These are phyloP conservation scores for Moniliophthora roreri DNA, from an alignment of 1,284 basidiomycete genomes.

Conservation along the genomic window DNA sequence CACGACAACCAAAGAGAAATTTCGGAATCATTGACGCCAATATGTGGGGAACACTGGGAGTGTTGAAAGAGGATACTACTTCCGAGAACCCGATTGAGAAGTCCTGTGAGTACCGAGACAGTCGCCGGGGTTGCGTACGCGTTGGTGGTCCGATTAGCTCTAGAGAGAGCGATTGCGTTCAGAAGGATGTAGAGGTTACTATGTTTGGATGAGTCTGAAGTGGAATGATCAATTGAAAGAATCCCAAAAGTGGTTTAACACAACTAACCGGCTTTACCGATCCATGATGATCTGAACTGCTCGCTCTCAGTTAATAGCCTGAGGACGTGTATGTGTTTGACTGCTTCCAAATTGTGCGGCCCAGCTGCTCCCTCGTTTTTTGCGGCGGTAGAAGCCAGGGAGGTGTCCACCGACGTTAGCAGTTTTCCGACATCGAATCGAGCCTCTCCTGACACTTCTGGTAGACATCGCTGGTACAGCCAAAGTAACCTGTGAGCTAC, in stretches of 20 bases:
- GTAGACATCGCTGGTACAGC: constrained; percentile 81
- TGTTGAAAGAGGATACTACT: constrained; percentile 83
- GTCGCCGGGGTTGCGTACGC: constrained; percentile 41
- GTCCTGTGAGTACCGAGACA: constrained; percentile 50
- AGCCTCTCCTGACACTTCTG: constrained; percentile 72
- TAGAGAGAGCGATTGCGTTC: constrained; percentile 54
- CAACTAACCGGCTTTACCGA: constrained; percentile 62
- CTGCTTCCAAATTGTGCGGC: constrained; percentile 49
- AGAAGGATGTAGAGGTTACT: constrained; percentile 71
- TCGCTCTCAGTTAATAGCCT: constrained; percentile 70
- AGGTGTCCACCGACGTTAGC: constrained; percentile 35
- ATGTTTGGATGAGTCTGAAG: constrained; percentile 41
- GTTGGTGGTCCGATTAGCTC: constrained; percentile 6
- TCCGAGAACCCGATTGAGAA: constrained; percentile 65
- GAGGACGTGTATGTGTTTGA: constrained; percentile 79
- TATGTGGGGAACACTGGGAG: constrained; percentile 48
- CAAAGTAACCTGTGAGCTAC: constrained; percentile 78
- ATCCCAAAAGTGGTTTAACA: not conserved
- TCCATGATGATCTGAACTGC: constrained; percentile 67
- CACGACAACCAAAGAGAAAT: constrained; percentile 75
- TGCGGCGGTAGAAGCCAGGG: constrained; percentile 15
- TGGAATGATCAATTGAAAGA: not conserved
- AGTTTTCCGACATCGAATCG: constrained; percentile 87
- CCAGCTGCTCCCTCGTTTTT: constrained; percentile 21
- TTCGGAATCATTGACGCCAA: constrained; percentile 40